Evolutionary conservation across 2,329 filamentous ascomycete species (phyloP).

Genomic region (Pezizomycotina sp.): DNA sequence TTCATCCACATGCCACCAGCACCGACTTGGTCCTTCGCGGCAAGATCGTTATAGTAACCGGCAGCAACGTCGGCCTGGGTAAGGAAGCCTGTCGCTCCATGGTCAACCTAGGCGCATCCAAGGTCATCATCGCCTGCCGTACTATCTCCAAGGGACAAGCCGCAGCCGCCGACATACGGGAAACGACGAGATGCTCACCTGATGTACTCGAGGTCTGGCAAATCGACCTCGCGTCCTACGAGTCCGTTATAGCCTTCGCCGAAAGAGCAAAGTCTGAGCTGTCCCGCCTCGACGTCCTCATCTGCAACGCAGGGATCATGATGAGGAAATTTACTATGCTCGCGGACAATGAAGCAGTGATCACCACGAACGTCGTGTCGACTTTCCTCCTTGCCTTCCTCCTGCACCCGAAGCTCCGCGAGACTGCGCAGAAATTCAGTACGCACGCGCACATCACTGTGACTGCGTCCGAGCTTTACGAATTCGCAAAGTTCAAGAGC

Average conservation of each 20-base stretch:
- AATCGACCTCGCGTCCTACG: conserved; percentile 36
- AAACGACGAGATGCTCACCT: no score
- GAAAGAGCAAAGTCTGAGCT: conserved; percentile 28
- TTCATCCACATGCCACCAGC: no score
- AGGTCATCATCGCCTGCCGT: conserved; percentile 36
- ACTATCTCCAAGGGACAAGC: conserved; percentile 31
- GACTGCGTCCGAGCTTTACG: no score
- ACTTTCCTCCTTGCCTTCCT: conserved; percentile 6
- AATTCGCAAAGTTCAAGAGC: no score
- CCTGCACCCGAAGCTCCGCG: conserved; percentile 6
- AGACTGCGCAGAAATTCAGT: no score
- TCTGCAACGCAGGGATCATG: conserved; percentile 34
- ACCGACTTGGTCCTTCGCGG: conserved; percentile 4
- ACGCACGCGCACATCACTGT: no score
- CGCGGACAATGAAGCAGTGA: no score
- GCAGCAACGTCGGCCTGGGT: conserved; percentile 36
- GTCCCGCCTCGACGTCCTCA: conserved; percentile 31
- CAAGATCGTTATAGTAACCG: conserved; percentile 34
- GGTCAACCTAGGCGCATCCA: conserved; percentile 29
- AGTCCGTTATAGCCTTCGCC: conserved; percentile 33
- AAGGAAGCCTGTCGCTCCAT: conserved; percentile 33
- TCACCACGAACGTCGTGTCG: no score
- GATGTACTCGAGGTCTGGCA: conserved; percentile 36
- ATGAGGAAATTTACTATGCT: conserved; percentile 19
- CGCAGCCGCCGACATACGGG: conserved; percentile 29